Conservation (phyloP, 768 basidiomycete genomes). For the Cystobasidiopsis lactophilus region DNA sequence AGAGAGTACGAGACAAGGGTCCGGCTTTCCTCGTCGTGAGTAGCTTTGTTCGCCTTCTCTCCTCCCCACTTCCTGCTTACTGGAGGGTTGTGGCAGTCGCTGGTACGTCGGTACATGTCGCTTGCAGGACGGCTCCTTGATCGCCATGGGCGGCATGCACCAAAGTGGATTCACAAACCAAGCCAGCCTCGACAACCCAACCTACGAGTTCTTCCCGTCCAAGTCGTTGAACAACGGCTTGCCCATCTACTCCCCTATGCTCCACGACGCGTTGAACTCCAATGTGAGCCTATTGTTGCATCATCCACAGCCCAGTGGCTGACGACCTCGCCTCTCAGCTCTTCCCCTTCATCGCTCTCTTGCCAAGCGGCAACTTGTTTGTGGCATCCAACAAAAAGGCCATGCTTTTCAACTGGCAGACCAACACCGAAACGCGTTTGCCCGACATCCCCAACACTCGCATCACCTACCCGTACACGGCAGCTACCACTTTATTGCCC, state of each 20-base stretch:
- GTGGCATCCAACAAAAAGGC: conserved; percentile 24
- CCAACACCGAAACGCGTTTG: conserved; percentile 24
- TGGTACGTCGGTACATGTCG: conserved; percentile 27
- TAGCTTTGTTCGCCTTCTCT: no score
- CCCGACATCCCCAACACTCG: conserved; percentile 32
- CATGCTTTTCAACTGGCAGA: conserved; percentile 30
- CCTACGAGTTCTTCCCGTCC: conserved; percentile 60
- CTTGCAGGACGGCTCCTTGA: conserved; percentile 48
- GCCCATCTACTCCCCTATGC: conserved; percentile 30
- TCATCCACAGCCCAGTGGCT: no score
- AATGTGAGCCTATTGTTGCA: conserved; percentile 26
- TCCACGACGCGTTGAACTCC: conserved; percentile 45
- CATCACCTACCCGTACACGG: conserved; percentile 61
- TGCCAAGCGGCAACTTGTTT: conserved; percentile 27
- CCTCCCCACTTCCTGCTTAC: no score
- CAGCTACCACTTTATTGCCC: conserved; percentile 71
- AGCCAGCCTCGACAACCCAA: conserved; percentile 53
- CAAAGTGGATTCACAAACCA: conserved; percentile 61
- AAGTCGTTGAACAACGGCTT: conserved; percentile 36
- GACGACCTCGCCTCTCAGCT: no score
- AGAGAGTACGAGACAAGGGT: conserved; percentile 59
- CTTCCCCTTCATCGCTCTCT: conserved; percentile 50
- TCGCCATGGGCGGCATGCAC: conserved; percentile 35
- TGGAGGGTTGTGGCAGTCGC: no score
- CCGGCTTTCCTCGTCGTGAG: conserved; percentile 50